Conservation (phyloP, 352 stramenopile species). For the Pythium rishiriense region DNA sequence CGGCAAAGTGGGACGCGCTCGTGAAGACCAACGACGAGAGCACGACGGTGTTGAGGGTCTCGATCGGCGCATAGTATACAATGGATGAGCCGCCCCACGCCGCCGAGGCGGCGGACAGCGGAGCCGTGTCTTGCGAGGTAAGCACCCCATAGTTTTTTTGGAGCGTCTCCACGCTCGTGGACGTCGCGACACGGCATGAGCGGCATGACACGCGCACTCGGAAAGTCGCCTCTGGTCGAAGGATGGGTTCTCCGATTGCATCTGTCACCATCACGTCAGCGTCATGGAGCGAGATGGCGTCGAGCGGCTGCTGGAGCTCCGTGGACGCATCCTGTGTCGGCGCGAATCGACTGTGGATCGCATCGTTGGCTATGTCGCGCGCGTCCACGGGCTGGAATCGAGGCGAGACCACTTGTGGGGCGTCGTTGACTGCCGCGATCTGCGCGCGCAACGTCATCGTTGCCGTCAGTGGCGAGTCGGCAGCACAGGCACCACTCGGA, state of each 20-base stretch:
- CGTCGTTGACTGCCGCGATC: background rate
- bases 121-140: constrained; percentile 12
- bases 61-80: constrained; percentile 15
- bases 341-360: background rate
- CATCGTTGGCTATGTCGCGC: background rate
- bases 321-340: background rate
- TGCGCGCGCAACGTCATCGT: background rate
- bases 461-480: background rate
- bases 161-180: background rate
- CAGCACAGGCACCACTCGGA: background rate
- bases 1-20: constrained; percentile 32
- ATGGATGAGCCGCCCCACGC: constrained; percentile 1
- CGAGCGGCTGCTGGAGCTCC: background rate
- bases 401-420: background rate
- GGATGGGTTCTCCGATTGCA: background rate
- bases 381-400: background rate
- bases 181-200: constrained; percentile 2
- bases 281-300: background rate
- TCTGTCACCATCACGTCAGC: background rate
- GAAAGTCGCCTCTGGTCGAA: background rate
- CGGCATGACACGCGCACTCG: constrained; percentile 17
- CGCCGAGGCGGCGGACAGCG: constrained; percentile 35
- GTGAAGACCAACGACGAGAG: constrained; percentile 43
- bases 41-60: constrained; percentile 38
- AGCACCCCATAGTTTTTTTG: constrained; percentile 11